Evolutionary conservation across 1,284 basidiomycete genomes (phyloP).

Genomic region (Rhizoctonia solani): DNA sequence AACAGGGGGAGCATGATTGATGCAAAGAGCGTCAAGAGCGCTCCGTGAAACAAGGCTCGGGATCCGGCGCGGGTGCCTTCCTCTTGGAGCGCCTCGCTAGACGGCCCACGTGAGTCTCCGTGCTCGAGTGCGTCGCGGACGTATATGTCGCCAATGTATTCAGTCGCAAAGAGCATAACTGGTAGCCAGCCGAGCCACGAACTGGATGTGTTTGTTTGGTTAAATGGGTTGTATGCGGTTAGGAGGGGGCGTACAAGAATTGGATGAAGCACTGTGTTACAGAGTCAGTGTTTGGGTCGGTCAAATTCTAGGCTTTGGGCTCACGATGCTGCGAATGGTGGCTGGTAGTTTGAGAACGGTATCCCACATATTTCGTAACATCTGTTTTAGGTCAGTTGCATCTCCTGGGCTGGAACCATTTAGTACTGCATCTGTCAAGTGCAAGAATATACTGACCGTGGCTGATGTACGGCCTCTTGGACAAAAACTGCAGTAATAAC

Average conservation of each 20-base stretch:
- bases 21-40: slow-evolving; percentile 68
- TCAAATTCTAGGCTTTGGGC: no score
- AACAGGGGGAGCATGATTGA: slow-evolving; percentile 78
- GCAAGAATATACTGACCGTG: slow-evolving; percentile 40
- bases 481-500: slow-evolving; percentile 48
- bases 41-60: slow-evolving; percentile 77
- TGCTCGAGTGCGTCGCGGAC: slow-evolving; percentile 49
- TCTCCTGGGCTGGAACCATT: slow-evolving; percentile 22
- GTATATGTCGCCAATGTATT: slow-evolving; percentile 87
- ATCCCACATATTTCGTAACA: slow-evolving; percentile 22
- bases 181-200: slow-evolving; percentile 86
- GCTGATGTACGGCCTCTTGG: slow-evolving; percentile 64
- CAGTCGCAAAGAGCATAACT: slow-evolving; percentile 81
- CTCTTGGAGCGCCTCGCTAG: slow-evolving; percentile 50
- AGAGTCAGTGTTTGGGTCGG: slow-evolving; percentile 35
- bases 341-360: slow-evolving; percentile 20
- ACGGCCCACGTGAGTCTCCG: slow-evolving; percentile 33
- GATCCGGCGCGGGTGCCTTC: slow-evolving; percentile 83
- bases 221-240: not conserved
- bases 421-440: not conserved
- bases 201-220: slow-evolving; percentile 3
- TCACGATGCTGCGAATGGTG: slow-evolving; percentile 30
- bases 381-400: slow-evolving; percentile 17
- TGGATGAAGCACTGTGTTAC: slow-evolving; percentile 67
- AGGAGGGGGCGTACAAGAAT: slow-evolving; percentile 70